phyloP scores from a whole-genome alignment of 306 rosid genomes.

The Casuarina cunninghamiana region DNA sequence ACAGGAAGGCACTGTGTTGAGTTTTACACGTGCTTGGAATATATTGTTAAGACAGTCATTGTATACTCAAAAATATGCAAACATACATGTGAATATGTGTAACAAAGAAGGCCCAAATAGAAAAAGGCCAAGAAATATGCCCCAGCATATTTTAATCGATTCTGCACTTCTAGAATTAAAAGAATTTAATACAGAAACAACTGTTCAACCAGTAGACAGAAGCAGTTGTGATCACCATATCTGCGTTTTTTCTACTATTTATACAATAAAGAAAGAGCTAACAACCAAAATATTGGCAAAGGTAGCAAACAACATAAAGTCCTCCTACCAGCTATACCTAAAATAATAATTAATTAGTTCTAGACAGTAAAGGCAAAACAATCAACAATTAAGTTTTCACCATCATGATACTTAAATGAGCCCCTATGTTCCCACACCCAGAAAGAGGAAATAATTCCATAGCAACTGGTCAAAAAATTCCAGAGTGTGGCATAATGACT shows the following conservation, averaged over 20 bases:
- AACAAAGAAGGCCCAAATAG: background rate
- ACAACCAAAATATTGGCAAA: background rate
- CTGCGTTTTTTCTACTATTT: background rate
- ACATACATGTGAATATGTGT: background rate
- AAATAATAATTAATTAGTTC: background rate
- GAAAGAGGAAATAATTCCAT: background rate
- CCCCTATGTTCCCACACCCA: background rate
- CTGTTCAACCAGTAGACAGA: background rate
- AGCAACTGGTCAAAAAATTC: background rate
- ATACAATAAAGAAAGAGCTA: background rate
- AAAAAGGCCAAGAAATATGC: background rate
- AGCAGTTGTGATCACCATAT: background rate
- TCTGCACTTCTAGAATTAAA: background rate
- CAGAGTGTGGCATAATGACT: background rate
- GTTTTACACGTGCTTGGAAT: background rate
- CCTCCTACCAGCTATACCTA: background rate
- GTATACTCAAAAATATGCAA: background rate
- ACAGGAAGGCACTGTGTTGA: background rate
- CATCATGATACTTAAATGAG: background rate
- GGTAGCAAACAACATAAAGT: background rate
- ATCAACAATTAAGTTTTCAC: background rate
- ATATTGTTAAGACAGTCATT: background rate
- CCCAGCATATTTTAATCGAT: background rate
- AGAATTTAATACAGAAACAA: background rate
- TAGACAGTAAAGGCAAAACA: background rate